Conservation (phyloP, 371 early-diverging fungal species). For the Smittium culicis region DNA sequence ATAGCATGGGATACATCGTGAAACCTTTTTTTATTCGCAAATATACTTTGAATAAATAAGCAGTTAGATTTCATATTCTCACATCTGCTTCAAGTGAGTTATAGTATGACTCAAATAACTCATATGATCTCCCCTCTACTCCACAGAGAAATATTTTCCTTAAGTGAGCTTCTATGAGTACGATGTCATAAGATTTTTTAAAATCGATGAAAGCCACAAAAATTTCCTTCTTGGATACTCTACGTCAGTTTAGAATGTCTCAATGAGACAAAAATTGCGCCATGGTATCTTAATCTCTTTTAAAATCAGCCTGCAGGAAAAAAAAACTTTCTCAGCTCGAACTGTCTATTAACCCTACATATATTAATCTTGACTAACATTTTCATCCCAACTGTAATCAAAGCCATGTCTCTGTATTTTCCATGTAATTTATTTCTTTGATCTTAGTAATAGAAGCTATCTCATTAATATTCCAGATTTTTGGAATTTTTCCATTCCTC, state of each 20-base stretch:
- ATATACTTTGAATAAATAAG: neutral
- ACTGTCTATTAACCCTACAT: neutral
- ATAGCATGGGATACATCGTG: neutral
- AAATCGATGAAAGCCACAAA: neutral
- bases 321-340: neutral
- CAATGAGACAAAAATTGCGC: neutral
- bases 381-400: neutral
- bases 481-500: neutral
- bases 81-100: neutral
- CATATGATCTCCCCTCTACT: neutral
- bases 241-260: neutral
- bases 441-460: neutral
- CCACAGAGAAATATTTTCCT: neutral
- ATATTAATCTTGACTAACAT: neutral
- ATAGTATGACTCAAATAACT: neutral
- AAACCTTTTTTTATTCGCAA: neutral
- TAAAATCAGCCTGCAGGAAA: neutral
- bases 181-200: neutral
- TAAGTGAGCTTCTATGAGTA: neutral
- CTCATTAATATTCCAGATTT: neutral
- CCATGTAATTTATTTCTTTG: neutral
- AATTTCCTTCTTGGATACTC: neutral
- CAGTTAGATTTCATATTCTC: neutral
- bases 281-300: neutral
- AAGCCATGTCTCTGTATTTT: neutral